Evolutionary conservation across 345 rosid species (phyloP), one percentile per base, ranked within the genome.

Genomic region (Eucalyptus cloeziana): DNA sequence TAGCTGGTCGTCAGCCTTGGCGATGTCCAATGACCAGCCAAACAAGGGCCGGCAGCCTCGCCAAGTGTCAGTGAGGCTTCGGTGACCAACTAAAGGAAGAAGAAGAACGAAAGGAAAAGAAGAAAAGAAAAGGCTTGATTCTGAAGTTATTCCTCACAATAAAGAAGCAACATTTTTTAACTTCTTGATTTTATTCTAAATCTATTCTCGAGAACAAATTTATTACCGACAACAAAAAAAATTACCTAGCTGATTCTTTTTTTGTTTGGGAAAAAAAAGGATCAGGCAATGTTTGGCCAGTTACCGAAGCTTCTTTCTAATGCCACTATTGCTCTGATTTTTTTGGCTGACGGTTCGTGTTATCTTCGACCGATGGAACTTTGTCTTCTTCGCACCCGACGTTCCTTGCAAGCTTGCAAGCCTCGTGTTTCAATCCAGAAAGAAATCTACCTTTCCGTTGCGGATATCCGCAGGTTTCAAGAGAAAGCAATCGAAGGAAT

Each of bases 1-100:
- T 52, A 52, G 58, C 25, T 1, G 3, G 1, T 52, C 5, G 0
- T 52, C 0, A 5, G 0, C 58, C 1, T 52, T 0, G 1, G 2
- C 21, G 58, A 52, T 52, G 10, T 52, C 58, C 58, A 52, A 52
- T 0, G 4, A 52, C 2, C 2, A 0, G 0, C 58, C 58, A 52
- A 52, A 52, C 1, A 1, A 52, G 58, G 58, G 25, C 2, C 0
- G 25, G 10, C 2, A 52, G 1, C 25, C 58, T 52, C 5, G 1
- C 58, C 2, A 52, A 1, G 58, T 10, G 10, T 52, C 0, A 0
- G 1, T 21, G 58, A 52, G 58, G 25, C 24, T 21, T 52, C 1
- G 10, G 2, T 1, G 1, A 52, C 58, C 4, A 52, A 0, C 10
- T 52, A 52, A 52, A 52, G 10, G 58, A 21, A 19, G 25, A 52